A percentile compares a stretch with the other conserved stretches of the same genome.
These are phyloP conservation scores for Wickerhamiella nectarea DNA, from an alignment of 805 yeast genomes.

Conservation along the genomic window DNA sequence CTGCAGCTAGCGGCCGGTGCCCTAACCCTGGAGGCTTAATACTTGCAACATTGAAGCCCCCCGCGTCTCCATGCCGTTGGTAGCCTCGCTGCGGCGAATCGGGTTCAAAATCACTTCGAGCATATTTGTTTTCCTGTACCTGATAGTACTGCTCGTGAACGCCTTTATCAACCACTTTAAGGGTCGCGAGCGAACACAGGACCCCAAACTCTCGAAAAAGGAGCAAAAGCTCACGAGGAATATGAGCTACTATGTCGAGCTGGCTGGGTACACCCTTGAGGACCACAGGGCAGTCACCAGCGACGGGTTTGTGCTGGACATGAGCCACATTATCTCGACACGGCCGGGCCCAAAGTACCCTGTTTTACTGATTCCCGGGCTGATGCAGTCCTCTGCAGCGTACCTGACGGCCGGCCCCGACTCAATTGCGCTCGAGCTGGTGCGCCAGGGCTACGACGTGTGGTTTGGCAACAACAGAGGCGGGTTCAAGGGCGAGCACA, in stretches of 20 bases:
- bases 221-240: slow-evolving; percentile 36
- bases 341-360: slow-evolving; percentile 33
- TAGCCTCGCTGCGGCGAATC: not conserved
- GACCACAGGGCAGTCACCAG: slow-evolving; percentile 50
- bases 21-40: too few species aligned
- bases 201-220: slow-evolving; percentile 21
- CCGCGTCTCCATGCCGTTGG: not conserved
- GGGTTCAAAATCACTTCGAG: slow-evolving; percentile 16
- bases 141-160: slow-evolving; percentile 16
- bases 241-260: slow-evolving; percentile 52
- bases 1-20: too few species aligned
- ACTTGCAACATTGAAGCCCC: too few species aligned
- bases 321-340: slow-evolving; percentile 37
- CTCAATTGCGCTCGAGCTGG: slow-evolving; percentile 52
- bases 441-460: slow-evolving; percentile 79
- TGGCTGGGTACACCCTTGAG: slow-evolving; percentile 45
- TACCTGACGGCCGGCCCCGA: slow-evolving; percentile 71
- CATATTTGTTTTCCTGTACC: slow-evolving; percentile 18
- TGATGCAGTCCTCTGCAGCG: slow-evolving; percentile 76
- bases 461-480: slow-evolving; percentile 90
- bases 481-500: slow-evolving; percentile 65
- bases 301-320: slow-evolving; percentile 64
- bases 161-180: slow-evolving; percentile 16
- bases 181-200: not conserved
- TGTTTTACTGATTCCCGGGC: slow-evolving; percentile 68